Evolutionary conservation across 2,329 filamentous ascomycete species (phyloP).

Genomic region (Periconia sp.): DNA sequence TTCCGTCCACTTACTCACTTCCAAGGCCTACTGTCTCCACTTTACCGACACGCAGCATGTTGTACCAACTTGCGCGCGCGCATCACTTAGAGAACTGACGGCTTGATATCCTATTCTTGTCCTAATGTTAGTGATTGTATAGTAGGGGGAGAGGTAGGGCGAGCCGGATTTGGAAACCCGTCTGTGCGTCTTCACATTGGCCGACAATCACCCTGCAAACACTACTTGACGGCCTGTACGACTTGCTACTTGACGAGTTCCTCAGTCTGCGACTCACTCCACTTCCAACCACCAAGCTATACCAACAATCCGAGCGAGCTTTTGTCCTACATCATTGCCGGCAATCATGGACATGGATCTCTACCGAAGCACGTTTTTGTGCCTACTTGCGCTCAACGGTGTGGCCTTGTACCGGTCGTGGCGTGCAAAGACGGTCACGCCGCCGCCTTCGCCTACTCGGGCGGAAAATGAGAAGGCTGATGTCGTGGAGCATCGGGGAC

Average conservation of each 20-base stretch:
- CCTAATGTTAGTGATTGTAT: not conserved
- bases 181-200: too few species aligned
- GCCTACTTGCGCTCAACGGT: slow-evolving; percentile 29
- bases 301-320: not conserved
- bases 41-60: not conserved
- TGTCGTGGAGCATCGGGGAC: slow-evolving; percentile 22
- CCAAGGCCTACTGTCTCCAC: not conserved
- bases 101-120: not conserved
- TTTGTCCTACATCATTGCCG: not conserved
- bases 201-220: too few species aligned
- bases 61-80: not conserved
- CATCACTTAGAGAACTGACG: not conserved
- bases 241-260: not conserved
- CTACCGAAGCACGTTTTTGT: slow-evolving; percentile 31
- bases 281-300: not conserved
- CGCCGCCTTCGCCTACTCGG: slow-evolving; percentile 6
- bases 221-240: too few species aligned
- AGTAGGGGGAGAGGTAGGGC: too few species aligned
- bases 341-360: slow-evolving; percentile 26
- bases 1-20: too few species aligned
- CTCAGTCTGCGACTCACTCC: not conserved
- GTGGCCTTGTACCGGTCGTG: slow-evolving; percentile 29
- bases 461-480: slow-evolving; percentile 15
- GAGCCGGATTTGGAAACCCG: too few species aligned
- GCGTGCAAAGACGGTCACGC: slow-evolving; percentile 16